Evolutionary conservation across 1,284 basidiomycete genomes (phyloP), one percentile per base, ranked within the genome.

Genomic region (Omphalotus olearius): DNA sequence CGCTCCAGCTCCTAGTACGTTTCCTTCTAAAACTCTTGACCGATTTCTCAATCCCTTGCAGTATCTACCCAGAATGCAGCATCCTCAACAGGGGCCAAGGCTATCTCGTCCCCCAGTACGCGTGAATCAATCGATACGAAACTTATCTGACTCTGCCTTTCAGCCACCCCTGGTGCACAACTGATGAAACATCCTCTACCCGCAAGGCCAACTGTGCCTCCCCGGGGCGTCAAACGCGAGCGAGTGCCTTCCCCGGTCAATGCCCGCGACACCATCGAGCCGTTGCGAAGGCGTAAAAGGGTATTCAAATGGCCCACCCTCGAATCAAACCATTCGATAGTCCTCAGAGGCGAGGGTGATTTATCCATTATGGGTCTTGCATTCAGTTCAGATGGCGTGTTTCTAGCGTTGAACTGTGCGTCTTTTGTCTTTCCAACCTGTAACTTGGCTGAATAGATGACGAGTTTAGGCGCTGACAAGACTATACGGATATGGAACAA

Each of bases 401-500:
- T 66, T 38, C 69, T 83, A 56, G 80, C 78, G 9, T 60, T 80
- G 50, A 70, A 68, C 57, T 81, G 81, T 74, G 56, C 59, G 76
- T 69, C 10, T 44, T 39, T 20, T 18, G 18, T 35, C 16, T 20
- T 52, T 47, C 51, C 25, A 51, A 13, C 23, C 23, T 23, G 44
- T 38, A 28, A 26, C 11, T 44, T 33, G 11, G 43, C 35, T 36
- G 25, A 11, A 45, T 42, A 9, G 33, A 28, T 45, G 7, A 17
- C 51, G 38, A 43, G 23, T 54, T 6, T 54, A 79, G 78, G 77
- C 57, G 66, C 68, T 45, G 82, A 85, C 63, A 70, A 67, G 40
- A 78, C 80, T 18, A 69, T 85, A 47, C 79, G 82, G 43, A 75
- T 85, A 62, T 84, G 80, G 71, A 69, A 67, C 50, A 75, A 67